phyloP scores from a whole-genome alignment of 352 stramenopile genomes.

The Pythium monospermum region DNA sequence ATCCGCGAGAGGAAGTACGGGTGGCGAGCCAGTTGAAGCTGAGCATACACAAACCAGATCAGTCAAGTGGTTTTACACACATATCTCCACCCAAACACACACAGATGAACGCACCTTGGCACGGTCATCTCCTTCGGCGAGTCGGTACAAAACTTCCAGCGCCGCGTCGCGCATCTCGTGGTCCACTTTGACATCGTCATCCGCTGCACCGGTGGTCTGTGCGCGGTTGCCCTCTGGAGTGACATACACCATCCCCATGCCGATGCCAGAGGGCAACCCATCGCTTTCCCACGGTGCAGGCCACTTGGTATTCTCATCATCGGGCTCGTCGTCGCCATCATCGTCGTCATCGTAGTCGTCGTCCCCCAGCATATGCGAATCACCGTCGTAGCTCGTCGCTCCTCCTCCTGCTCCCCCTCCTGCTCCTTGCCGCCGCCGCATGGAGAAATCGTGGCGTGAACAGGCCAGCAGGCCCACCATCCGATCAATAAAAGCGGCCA shows the following conservation, averaged over 20 bases:
- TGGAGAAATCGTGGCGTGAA: constrained; percentile 48
- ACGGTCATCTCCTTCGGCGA: constrained; percentile 54
- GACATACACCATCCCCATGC: constrained; percentile 78
- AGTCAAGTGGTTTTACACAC: too few relatives aligned
- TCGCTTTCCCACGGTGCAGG: constrained; percentile 76
- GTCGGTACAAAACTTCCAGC: constrained; percentile 67
- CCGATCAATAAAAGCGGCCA: constrained; percentile 40
- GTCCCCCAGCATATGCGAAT: constrained; percentile 47
- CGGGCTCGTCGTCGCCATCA: constrained; percentile 38
- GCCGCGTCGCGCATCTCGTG: constrained; percentile 73
- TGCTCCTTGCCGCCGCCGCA: constrained; percentile 17
- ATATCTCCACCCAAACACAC: too few relatives aligned
- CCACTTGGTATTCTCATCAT: constrained; percentile 53
- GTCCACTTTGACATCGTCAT: constrained; percentile 55
- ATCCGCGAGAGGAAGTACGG: constrained; percentile 57
- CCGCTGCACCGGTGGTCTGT: constrained; percentile 19
- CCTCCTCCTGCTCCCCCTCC: too few relatives aligned
- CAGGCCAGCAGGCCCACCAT: constrained; percentile 48
- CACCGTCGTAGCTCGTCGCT: constrained; percentile 19
- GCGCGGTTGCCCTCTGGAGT: constrained; percentile 55
- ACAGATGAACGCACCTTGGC: constrained; percentile 32
- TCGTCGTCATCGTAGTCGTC: constrained; percentile 61
- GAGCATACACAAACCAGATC: constrained; percentile 1
- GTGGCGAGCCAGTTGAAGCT: constrained; percentile 64
- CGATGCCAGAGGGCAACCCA: constrained; percentile 52